Base-by-base conservation (phyloP, 2,329 filamentous ascomycete genomes). In the Plectosphaerella cucumerina region DNA sequence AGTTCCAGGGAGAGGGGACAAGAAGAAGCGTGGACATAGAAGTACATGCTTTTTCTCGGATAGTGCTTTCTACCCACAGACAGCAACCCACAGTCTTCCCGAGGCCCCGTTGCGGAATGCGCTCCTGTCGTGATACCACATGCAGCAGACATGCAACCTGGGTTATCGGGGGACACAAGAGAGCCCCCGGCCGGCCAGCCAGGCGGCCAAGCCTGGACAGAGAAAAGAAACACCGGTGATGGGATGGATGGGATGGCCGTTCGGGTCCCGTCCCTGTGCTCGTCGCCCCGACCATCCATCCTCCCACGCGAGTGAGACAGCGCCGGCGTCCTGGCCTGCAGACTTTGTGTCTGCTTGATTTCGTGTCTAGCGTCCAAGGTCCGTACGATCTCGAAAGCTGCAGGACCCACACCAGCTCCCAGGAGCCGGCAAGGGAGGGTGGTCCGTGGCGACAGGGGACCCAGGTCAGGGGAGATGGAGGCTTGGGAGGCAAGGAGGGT, bases 381-480 rank as follows among this genome's bases (percentile, higher is more conserved):
- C 9, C 17, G 39, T 18, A 18, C 39, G 39, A 42, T 17, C 39
- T 42, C 39, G n/a, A 17, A 42, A 20, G n/a, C 10, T 42, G 10
- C n/a, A 42, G 17, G 18, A 17, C n/a, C 39, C 39, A 42, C 39
- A 42, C 10, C n/a, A 42, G 39, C 39, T 42, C 4, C 39, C 11
- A 18, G 39, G 39, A 18, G 18, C 39, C n/a, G n/a, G 9, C n/a
- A n/a, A 42, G 20, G 39, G 39, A 17, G 39, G 15, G 18, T 18
- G 26, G 39, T n/a, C n/a, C 39, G 18, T 18, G 39, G 18, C 17
- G 39, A 42, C 39, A 42, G 17, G 39, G 39, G 22, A 33, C 47
- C 47, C 47, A 31, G 37, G 47, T 48, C 47, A 48, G 47, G 47
- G 47, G 47, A 41, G 22, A 42, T 48, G 47, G 47, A 43, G 46